Base-by-base conservation (phyloP, 306 rosid genomes). In the Citrullus colocynthis region DNA sequence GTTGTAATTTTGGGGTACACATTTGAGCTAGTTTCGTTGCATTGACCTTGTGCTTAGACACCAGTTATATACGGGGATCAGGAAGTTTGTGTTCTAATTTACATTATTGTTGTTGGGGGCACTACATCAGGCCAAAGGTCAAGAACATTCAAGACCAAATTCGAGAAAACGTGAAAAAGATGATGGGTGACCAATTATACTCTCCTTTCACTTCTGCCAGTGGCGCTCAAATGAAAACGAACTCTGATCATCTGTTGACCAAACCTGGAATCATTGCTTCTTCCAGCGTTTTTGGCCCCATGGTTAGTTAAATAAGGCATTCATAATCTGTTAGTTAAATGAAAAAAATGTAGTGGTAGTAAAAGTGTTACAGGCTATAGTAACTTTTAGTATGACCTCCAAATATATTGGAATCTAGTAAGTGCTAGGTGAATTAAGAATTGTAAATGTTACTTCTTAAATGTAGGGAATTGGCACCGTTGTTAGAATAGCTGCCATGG, bases 401-500 rank as follows among this genome's bases (percentile, higher is more conserved):
- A 45, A 24, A 72, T 14, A n/a, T 20, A 3, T 20, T 5, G 10
- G 20, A 16, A 67, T 70, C 39, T 39, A 4, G 17, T 76, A 9
- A 21, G 3, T 59, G 42, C 4, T 49, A 51, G 21, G 30, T 39
- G 36, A 66, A 56, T 14, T 57, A 20, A 32, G n/a, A 13, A 60
- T 62, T 65, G 83, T 69, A 17, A 78, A 34, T 76, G 20, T 48
- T 64, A 45, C 17, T 16, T 70, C 64, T 82, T 84, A 17, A 36
- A 61, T 77, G 81, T 88, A 94, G 97, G 93, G 78, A 79, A 78
- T 74, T 37, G 96, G 96, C 60, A 88, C 89, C 0, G 74, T 92
- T 69, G 95, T 92, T 83, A 90, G 98, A 79, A 83, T 94, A 81
- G 97, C 96, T 61, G 91, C 98, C 32, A 80, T 78, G 80, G 90